These are phyloP conservation scores for Pichia deserticola DNA, from an alignment of 805 yeast species.

Conservation along the genomic window DNA sequence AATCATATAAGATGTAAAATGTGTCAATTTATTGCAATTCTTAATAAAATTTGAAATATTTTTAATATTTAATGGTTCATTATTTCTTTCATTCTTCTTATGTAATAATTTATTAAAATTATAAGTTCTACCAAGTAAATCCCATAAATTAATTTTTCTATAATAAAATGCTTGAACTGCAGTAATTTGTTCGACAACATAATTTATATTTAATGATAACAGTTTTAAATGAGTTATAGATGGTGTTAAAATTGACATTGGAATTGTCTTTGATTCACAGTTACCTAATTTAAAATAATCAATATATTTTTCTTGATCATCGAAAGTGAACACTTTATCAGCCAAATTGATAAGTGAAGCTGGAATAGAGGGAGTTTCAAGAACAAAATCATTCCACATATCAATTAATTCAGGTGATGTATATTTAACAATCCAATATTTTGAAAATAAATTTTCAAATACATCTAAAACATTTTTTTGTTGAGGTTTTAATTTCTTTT, in stretches of 20 bases:
- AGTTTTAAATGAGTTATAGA: slow-evolving; percentile 38
- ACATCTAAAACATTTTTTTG: slow-evolving; percentile 58
- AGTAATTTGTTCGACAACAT: slow-evolving; percentile 79
- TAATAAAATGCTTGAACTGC: slow-evolving; percentile 67
- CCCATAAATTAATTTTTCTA: slow-evolving; percentile 58
- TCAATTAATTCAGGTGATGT: slow-evolving; percentile 36
- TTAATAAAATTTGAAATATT: slow-evolving; percentile 57
- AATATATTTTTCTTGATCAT: slow-evolving; percentile 21
- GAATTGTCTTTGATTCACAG: slow-evolving; percentile 7
- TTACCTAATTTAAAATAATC: slow-evolving; percentile 17
- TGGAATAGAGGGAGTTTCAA: slow-evolving; percentile 9
- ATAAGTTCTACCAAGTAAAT: slow-evolving; percentile 74
- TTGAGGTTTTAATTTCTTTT: slow-evolving; percentile 60
- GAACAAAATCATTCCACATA: slow-evolving; percentile 21
- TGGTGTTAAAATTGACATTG: slow-evolving; percentile 15
- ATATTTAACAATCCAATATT: slow-evolving; percentile 63
- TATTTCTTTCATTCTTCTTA: slow-evolving; percentile 1
- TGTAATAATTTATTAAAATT: slow-evolving; percentile 39
- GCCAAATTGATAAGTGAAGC: slow-evolving; percentile 16
- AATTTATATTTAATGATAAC: slow-evolving; percentile 63
- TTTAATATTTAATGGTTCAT: slow-evolving; percentile 15
- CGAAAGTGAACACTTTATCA: slow-evolving; percentile 15
- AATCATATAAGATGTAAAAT: slow-evolving; percentile 72
- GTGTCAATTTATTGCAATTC: slow-evolving; percentile 75
- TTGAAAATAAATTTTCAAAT: slow-evolving; percentile 58